Percentiles rank a stretch among this genome's conserved stretches.
Evolutionary conservation across 805 yeast genomes (phyloP).

Genomic region (Yarrowia sp.): DNA sequence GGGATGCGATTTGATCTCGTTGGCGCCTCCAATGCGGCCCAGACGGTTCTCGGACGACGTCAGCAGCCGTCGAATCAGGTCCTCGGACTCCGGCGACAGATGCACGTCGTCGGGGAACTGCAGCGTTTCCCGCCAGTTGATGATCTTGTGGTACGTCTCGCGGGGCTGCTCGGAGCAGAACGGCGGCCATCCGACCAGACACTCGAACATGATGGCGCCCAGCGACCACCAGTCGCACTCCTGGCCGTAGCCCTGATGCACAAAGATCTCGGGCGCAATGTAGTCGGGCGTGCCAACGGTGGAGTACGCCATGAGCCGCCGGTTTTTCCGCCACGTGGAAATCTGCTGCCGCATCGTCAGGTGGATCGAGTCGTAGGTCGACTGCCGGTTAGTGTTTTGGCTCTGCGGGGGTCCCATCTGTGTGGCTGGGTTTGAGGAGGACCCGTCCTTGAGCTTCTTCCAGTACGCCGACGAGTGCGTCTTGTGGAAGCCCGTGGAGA

Average conservation of each 20-base stretch:
- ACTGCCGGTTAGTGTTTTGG: constrained; percentile 39
- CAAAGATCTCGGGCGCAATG: constrained; percentile 92
- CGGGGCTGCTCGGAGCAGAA: constrained; percentile 94
- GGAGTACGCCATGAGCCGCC: constrained; percentile 92
- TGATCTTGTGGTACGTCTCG: constrained; percentile 88
- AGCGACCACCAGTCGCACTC: constrained; percentile 99
- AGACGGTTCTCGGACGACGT: constrained; percentile 80
- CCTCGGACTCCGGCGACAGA: constrained; percentile 86
- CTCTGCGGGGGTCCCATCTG: constrained; percentile 20
- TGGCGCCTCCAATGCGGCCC: constrained; percentile 91
- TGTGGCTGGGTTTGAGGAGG: constrained; percentile 43
- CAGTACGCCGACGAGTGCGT: constrained; percentile 91
- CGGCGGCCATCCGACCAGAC: constrained; percentile 96
- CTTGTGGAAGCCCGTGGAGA: constrained; percentile 91
- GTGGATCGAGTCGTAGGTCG: constrained; percentile 79
- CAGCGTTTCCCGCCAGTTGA: constrained; percentile 88
- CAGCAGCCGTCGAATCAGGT: constrained; percentile 75
- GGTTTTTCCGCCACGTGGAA: constrained; percentile 93
- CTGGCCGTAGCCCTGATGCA: constrained; percentile 93
- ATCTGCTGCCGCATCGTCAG: constrained; percentile 94
- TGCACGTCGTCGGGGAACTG: constrained; percentile 92
- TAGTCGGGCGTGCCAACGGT: constrained; percentile 97
- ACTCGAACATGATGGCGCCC: constrained; percentile 96
- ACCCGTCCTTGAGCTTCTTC: constrained; percentile 72
- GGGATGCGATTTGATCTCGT: constrained; percentile 87